phyloP scores from a whole-genome alignment of 257 asterid species.

The Salvia miltiorrhiza region DNA sequence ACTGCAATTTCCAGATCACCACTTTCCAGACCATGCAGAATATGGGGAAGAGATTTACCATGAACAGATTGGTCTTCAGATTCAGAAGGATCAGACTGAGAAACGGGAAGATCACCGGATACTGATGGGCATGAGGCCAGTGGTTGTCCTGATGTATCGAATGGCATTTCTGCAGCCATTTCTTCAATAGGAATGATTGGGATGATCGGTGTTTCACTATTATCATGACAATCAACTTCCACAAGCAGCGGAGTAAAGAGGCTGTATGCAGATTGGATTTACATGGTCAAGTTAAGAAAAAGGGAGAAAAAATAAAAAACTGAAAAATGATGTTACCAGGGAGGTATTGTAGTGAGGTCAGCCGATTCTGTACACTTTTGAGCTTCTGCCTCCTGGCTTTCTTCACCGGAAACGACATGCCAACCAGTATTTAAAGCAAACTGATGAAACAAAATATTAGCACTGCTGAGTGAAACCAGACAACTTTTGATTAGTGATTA shows the following conservation, averaged over 20 bases:
- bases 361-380: slow-evolving; percentile 27
- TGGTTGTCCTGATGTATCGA: neutral
- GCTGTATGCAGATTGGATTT: slow-evolving; percentile 22
- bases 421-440: slow-evolving; percentile 28
- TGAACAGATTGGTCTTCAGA: slow-evolving; percentile 2
- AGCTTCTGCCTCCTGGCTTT: slow-evolving; percentile 34
- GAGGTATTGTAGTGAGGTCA: slow-evolving; percentile 30
- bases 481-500: neutral
- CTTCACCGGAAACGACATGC: slow-evolving; percentile 55
- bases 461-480: neutral
- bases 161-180: slow-evolving; percentile 9
- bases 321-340: slow-evolving; percentile 30
- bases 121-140: neutral
- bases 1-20: slow-evolving; percentile 30
- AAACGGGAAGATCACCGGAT: neutral
- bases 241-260: slow-evolving; percentile 17
- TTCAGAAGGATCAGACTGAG: slow-evolving; percentile 9
- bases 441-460: slow-evolving; percentile 22
- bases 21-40: slow-evolving; percentile 11
- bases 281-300: slow-evolving; percentile 18
- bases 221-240: slow-evolving; percentile 27
- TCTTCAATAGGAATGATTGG: slow-evolving; percentile 43
- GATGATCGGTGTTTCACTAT: slow-evolving; percentile 28
- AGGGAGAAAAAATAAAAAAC: neutral
- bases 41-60: slow-evolving; percentile 16